Evolutionary conservation across 768 basidiomycete genomes (phyloP).

Genomic region (Udeniomyces megalosporus): DNA sequence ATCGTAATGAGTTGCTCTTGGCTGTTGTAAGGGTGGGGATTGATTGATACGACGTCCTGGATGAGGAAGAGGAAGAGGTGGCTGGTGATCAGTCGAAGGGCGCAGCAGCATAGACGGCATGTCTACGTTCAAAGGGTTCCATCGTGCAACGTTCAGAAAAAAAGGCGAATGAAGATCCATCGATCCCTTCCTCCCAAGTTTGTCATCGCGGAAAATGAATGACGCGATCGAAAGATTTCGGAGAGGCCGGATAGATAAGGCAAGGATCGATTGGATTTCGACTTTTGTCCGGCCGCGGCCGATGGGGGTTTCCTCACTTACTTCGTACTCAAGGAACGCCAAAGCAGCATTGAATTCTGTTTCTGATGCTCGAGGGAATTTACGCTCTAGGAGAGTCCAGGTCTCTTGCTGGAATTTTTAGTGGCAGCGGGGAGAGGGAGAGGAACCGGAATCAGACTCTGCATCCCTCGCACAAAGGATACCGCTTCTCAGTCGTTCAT

Average conservation of each 20-base stretch:
- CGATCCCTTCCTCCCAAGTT: too few relatives aligned
- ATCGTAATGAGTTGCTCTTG: constrained; percentile 13
- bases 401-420: constrained; percentile 8
- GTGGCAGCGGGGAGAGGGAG: not conserved
- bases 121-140: too few relatives aligned
- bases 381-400: constrained; percentile 13
- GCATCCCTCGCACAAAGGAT: not conserved
- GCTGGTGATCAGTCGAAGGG: not conserved
- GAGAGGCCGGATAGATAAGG: not conserved
- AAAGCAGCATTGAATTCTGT: constrained; percentile 14
- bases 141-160: too few relatives aligned
- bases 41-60: constrained; percentile 15
- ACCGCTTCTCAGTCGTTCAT: too few relatives aligned
- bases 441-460: not conserved
- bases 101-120: not conserved
- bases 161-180: too few relatives aligned
- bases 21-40: constrained; percentile 12
- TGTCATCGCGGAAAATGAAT: not conserved
- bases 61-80: not conserved
- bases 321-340: constrained; percentile 2
- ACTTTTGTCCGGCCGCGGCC: too few relatives aligned
- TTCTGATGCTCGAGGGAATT: constrained; percentile 11
- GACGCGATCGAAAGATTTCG: not conserved
- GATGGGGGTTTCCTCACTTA: too few relatives aligned
- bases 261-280: not conserved